Conservation (phyloP, 108 stramenopile species). For the Schizochytrium sp. region DNA sequence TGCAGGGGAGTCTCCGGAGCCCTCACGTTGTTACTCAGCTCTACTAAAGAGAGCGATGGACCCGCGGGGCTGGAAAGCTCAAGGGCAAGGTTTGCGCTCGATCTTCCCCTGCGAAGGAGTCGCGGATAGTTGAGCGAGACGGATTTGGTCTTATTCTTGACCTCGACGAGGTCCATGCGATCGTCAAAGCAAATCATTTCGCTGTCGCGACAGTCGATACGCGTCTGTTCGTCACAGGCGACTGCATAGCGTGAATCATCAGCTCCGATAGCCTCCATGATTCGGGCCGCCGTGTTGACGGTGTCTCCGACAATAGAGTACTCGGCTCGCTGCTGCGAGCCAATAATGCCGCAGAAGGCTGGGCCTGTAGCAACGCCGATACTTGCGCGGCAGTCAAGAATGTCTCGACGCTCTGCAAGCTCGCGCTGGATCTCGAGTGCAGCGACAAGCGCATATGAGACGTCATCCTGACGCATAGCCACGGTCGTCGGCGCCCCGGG, state of each 20-base stretch:
- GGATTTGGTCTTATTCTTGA: neutral
- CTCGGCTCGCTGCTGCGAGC: neutral
- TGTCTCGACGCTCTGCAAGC: neutral
- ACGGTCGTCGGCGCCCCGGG: neutral
- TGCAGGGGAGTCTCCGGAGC: no score
- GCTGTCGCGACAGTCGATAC: neutral
- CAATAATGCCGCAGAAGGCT: neutral
- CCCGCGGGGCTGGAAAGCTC: neutral
- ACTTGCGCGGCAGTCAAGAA: neutral
- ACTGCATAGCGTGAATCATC: neutral
- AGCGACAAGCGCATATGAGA: neutral
- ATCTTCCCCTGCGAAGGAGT: neutral
- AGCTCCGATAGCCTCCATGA: neutral
- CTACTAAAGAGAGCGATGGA: no score
- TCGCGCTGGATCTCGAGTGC: neutral
- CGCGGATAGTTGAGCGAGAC: neutral
- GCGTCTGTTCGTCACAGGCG: neutral
- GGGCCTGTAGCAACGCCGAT: neutral
- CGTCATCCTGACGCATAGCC: neutral
- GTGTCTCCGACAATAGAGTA: neutral
- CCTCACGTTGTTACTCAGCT: no score
- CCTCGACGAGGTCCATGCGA: neutral
- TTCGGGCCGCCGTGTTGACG: conserved; percentile 1
- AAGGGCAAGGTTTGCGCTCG: neutral
- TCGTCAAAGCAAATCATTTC: neutral